These are phyloP conservation scores for Cephaloascus albidus DNA, from an alignment of 805 yeast genomes.

Conservation along the genomic window DNA sequence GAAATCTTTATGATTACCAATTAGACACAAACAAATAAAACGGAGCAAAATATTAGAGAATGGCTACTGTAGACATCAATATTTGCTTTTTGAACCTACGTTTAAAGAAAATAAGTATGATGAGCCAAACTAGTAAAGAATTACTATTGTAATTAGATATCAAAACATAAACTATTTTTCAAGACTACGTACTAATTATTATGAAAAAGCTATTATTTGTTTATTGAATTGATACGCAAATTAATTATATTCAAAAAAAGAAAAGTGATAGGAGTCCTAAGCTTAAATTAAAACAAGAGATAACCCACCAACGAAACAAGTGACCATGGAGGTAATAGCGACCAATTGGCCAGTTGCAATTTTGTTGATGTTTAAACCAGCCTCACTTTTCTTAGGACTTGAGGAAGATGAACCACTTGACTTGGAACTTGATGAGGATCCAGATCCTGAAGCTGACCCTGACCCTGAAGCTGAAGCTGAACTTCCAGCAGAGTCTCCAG, in stretches of 20 bases:
- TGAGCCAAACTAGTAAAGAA: not conserved
- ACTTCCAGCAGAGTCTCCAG: slow-evolving; percentile 7
- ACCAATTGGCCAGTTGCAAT: slow-evolving; percentile 21
- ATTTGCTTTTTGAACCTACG: slow-evolving; percentile 2
- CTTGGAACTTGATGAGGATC: slow-evolving; percentile 12
- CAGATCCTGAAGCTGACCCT: slow-evolving; percentile 9
- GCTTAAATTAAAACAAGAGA: slow-evolving; percentile 20
- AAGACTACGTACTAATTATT: slow-evolving; percentile 1
- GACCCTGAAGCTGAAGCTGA: slow-evolving; percentile 2
- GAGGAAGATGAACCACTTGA: slow-evolving; percentile 12
- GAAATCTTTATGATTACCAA: slow-evolving; percentile 86
- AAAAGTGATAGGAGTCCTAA: slow-evolving; percentile 1
- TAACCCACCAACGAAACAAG: slow-evolving; percentile 36
- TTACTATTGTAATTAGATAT: slow-evolving; percentile 6
- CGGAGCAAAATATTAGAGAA: not conserved
- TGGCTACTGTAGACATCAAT: slow-evolving; percentile 1
- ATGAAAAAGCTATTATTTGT: slow-evolving; percentile 1
- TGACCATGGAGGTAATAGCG: slow-evolving; percentile 21
- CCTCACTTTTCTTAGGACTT: slow-evolving; percentile 8
- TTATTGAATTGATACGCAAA: slow-evolving; percentile 3
- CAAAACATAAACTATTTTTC: not conserved
- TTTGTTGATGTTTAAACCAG: slow-evolving; percentile 11
- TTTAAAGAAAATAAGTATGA: not conserved
- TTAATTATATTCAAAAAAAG: too few relatives aligned
- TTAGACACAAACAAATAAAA: slow-evolving; percentile 7